Evolutionary conservation across 305 asterid species (phyloP), one percentile per base, ranked within the genome.

Genomic region (Plantago lanceolata): DNA sequence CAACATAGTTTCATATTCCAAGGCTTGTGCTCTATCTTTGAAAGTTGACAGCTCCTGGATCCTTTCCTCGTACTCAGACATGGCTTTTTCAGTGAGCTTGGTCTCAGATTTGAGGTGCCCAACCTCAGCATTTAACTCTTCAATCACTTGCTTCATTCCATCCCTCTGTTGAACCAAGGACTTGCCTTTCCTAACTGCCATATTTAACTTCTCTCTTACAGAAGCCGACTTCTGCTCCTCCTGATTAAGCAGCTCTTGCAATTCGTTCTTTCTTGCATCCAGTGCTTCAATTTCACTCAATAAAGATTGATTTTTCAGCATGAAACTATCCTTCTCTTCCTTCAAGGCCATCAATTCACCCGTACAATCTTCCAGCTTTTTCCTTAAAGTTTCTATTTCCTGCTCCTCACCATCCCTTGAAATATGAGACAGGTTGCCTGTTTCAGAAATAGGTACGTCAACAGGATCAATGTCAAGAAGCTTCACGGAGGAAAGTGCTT

Each of bases 101-200:
- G 63, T 67, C 78, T 82, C 81, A 44, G 81, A 76, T 73, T 83
- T 90, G 57, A 90, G 80, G 69, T 75, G 79, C 67, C 69, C 82
- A 17, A 86, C 81, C 76, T 90, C 95, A 59, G 80, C 66, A 73
- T 80, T 86, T 51, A 80, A 70, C 73, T 82, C 94, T 71, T 88
- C 93, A 65, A 86, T 85, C 65, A 66, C 73, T 81, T 90, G 86
- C 82, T 94, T 90, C 95, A 88, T 78, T 75, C 82, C 81, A 73
- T 88, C 99, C 50, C 97, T 81, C 65, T 79, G 95, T 74, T 94
- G 96, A 66, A 94, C 93, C 82, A 94, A 75, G 51, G 93, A 90
- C 86, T 90, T 94, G 19, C 99, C 99, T 75, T 88, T 94, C 73
- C 93, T 80, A 59, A 94, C 97, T 4, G 99, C 99, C 63, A 85